Evolutionary conservation across 345 rosid genomes (phyloP), one percentile per base, ranked within the genome.

Genomic region (Eucalyptus shirleyi): DNA sequence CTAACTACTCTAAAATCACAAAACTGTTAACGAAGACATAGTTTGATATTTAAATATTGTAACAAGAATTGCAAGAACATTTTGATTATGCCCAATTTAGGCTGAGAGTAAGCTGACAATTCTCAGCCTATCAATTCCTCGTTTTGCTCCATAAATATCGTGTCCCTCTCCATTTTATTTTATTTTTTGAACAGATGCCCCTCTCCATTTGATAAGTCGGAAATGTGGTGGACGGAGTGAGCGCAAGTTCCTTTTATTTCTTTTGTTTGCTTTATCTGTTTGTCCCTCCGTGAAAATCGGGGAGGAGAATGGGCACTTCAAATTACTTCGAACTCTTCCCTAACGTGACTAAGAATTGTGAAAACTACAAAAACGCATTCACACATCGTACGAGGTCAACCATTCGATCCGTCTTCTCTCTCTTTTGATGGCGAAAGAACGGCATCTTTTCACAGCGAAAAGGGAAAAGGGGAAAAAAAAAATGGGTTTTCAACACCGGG

Each of bases 21-120:
- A 30, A 18, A 9, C 16, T 4, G 3, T 14, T 16, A 2, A n/a
- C 0, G 72, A 15, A 65, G 34, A 8, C 3, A 34, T 7, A 7
- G 5, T 15, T 17, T 30, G 18, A 65, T 7, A 60, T 60, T 60
- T 13, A 28, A 26, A 12, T 60, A 60, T 28, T 12, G 16, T 28
- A 60, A 28, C 8, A 12, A 28, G n/a, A 60, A 28, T 28, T 60
- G 32, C 32, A 60, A n/a, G 16, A 28, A 60, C 7, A 60, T 59
- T 55, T 56, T 56, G 62, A 23, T 56, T 5, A 56, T 56, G 62
- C 28, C 28, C 62, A 56, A 23, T 50, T 50, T 50, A 50, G 51
- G 51, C 51, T 50, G 51, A 50, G 51, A 56, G 24, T 56, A 56
- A 28, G 30, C 12, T 23, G 10, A 9, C 62, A 10, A 8, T 56